These are phyloP conservation scores for Phytophthora pini DNA, from an alignment of 352 stramenopile genomes.

Conservation along the genomic window DNA sequence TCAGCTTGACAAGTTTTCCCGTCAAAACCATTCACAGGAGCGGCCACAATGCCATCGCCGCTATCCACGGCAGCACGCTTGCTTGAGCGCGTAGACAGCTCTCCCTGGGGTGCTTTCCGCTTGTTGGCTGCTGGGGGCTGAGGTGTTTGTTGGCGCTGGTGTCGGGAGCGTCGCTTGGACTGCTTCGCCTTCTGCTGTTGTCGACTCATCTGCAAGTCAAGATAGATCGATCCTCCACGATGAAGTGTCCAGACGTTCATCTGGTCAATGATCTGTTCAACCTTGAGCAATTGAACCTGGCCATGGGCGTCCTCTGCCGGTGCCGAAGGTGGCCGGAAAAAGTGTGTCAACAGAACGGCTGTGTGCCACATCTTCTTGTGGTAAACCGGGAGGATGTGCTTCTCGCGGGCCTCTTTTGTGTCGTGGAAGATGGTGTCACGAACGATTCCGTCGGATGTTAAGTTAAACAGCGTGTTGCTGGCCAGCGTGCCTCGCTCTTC, in stretches of 20 bases:
- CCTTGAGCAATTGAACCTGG: conserved; percentile 86
- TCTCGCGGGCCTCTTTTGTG: conserved; percentile 86
- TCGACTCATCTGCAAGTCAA: conserved; percentile 89
- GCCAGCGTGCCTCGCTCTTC: conserved; percentile 83
- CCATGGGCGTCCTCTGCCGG: conserved; percentile 75
- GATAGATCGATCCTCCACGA: conserved; percentile 84
- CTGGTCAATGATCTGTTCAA: conserved; percentile 88
- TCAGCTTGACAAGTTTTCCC: conserved; percentile 21
- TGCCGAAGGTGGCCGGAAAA: conserved; percentile 77
- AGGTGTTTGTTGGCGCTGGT: conserved; percentile 23
- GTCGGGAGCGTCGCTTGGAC: conserved; percentile 48
- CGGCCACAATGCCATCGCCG: conserved; percentile 18
- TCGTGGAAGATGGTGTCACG: conserved; percentile 89
- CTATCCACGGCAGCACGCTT: conserved; percentile 52
- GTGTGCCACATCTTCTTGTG: conserved; percentile 90
- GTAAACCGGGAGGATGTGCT: conserved; percentile 84
- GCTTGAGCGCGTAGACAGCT: conserved; percentile 36
- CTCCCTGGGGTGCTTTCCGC: conserved; percentile 50
- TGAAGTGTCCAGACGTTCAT: conserved; percentile 90
- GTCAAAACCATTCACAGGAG: conserved; percentile 36
- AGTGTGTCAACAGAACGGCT: conserved; percentile 83
- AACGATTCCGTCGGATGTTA: conserved; percentile 88
- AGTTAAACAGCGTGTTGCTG: conserved; percentile 85
- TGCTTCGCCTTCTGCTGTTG: conserved; percentile 86
- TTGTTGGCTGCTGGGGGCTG: conserved; percentile 39